Evolutionary conservation across 2,329 filamentous ascomycete species (phyloP), one percentile per base, ranked within the genome.

Genomic region (Venturia asperata): DNA sequence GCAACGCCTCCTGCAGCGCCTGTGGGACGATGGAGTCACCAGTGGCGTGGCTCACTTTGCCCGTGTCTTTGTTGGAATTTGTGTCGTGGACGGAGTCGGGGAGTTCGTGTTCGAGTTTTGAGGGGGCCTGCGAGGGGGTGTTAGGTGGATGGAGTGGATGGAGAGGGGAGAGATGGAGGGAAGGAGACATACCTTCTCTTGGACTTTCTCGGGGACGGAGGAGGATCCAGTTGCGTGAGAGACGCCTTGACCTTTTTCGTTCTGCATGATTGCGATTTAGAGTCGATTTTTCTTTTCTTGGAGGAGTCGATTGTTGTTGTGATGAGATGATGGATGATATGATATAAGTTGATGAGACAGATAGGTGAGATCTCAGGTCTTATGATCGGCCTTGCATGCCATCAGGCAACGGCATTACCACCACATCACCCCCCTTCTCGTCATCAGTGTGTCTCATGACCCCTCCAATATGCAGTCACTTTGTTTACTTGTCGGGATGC

Each of bases 1-100:
- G 78, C 1, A 80, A 71, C 41, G 72, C 74, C 70, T 80, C 76
- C 69, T 80, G 78, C 5, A 80, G 67, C 34, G 72, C 71, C 71
- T 77, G 71, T 9, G 79, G 78, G 0, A 80, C 78, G 15, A 74
- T 77, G 15, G 73, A 75, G 43, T 69, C 74, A 5, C 72, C 72
- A n/a, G 72, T 74, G 24, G 77, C 77, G 68, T 79, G 77, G 2
- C 74, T 75, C 68, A 76, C 69, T 64, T 76, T 74, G 66, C 73
- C 73, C 30, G 75, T 49, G 45, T 47, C 39, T 24, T 24, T 27
- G 62, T 37, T 39, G 42, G n/a, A 21, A 19, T 45, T 27, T n/a
- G 27, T 61, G 61, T 30, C 30, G 43, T 55, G 39, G 37, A 64
- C 43, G 27, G 41, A 39, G 21, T 79, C 74, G 15, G 77, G 77